These are phyloP conservation scores for Ceratocystis diversiconidia DNA, from an alignment of 2,329 filamentous ascomycete species.

Conservation along the genomic window DNA sequence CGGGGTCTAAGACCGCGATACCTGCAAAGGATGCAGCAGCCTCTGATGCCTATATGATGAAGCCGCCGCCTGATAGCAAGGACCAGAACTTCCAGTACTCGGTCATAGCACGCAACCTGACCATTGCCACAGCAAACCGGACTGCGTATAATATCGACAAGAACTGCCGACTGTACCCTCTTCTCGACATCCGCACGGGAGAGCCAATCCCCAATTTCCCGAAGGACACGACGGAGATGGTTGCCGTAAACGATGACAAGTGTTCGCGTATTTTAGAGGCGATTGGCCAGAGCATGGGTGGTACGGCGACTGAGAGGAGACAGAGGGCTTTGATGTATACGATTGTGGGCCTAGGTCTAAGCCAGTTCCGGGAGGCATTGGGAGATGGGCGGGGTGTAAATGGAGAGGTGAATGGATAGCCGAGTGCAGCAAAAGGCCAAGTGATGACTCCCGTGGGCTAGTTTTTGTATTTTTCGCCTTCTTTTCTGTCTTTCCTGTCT, in stretches of 20 bases:
- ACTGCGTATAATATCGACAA: slow-evolving; percentile 8
- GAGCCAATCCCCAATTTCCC: background rate
- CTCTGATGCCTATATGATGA: background rate
- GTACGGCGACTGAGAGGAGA: slow-evolving; percentile 1
- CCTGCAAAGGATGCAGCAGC: background rate
- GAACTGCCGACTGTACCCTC: slow-evolving; percentile 8
- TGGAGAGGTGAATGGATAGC: background rate
- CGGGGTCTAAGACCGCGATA: background rate
- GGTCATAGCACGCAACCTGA: background rate
- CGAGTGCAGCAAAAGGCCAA: no score
- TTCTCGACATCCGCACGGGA: slow-evolving; percentile 8
- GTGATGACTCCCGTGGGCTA: no score
- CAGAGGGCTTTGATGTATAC: slow-evolving; percentile 4
- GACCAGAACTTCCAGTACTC: slow-evolving; percentile 3
- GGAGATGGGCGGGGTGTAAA: background rate
- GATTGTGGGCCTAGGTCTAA: slow-evolving; percentile 2
- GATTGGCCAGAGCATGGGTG: background rate
- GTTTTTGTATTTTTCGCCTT: no score
- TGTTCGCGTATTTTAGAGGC: background rate
- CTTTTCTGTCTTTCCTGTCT: no score
- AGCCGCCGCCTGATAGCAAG: background rate
- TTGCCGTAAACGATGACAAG: background rate
- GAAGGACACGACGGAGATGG: background rate
- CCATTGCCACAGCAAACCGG: slow-evolving; percentile 14
- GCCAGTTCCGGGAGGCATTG: background rate